phyloP scores from a whole-genome alignment of 108 stramenopile genomes.

The Asterionellopsis glacialis region DNA sequence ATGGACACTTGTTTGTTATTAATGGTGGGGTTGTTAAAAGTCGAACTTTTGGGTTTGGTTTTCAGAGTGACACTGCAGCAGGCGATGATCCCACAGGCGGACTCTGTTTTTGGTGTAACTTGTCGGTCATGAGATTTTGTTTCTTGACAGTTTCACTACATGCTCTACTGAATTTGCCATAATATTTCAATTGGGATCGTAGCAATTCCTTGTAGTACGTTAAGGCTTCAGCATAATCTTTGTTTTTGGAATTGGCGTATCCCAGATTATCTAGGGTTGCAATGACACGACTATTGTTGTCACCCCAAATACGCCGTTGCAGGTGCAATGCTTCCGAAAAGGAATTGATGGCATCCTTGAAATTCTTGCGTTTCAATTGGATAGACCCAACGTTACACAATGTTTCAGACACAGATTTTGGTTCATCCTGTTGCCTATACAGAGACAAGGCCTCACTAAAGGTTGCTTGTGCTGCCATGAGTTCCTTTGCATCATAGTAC shows the following conservation, averaged over 20 bases:
- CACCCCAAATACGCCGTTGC: slow-evolving; percentile 34
- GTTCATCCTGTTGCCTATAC: slow-evolving; percentile 17
- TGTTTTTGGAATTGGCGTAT: slow-evolving; percentile 42
- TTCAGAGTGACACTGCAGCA: background rate
- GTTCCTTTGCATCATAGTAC: slow-evolving; percentile 38
- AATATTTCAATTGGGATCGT: slow-evolving; percentile 29
- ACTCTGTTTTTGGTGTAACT: slow-evolving; percentile 16
- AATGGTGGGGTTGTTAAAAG: too few relatives aligned
- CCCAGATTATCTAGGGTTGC: slow-evolving; percentile 47
- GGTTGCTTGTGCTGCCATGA: slow-evolving; percentile 37
- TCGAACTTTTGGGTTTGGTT: too few relatives aligned
- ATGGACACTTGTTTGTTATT: too few relatives aligned
- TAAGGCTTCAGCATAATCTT: slow-evolving; percentile 28
- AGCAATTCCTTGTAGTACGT: slow-evolving; percentile 40
- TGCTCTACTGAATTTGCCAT: slow-evolving; percentile 21
- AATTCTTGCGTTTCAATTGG: slow-evolving; percentile 36
- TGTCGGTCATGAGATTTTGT: slow-evolving; percentile 30
- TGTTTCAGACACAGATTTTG: slow-evolving; percentile 16
- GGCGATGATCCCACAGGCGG: background rate
- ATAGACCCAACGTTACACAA: slow-evolving; percentile 48
- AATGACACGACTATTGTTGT: slow-evolving; percentile 38
- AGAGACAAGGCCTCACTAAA: slow-evolving; percentile 46
- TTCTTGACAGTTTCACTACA: slow-evolving; percentile 38
- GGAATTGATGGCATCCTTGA: slow-evolving; percentile 23
- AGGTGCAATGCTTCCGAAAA: slow-evolving; percentile 26